Base-by-base conservation (phyloP, 306 rosid species). In the Sicyos edulis region DNA sequence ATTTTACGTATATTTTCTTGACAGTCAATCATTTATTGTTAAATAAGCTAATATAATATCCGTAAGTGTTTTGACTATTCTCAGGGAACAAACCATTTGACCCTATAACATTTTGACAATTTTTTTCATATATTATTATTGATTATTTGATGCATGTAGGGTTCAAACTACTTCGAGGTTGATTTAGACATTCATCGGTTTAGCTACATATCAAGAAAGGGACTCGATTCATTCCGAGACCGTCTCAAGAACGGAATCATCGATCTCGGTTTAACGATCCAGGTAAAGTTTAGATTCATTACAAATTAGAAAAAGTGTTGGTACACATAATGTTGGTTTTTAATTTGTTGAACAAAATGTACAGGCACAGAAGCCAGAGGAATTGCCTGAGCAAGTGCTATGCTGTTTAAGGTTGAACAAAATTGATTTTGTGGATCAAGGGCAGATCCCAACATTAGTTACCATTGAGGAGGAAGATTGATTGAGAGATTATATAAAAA, bases 151-250 rank as follows among this genome's bases (percentile, higher is more conserved):
- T 0, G 79, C 0, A 37, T 37, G 44, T 37, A 92, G 98, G 98
- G 96, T 76, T 78, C 93, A 67, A 84, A 88, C 66, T 92, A 88
- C 84, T 84, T 92, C 76, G 98, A 92, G 96, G 87, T 92, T 14
- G 98, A 92, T 84, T 82, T 92, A 16, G 98, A 92, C 81, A 88
- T 92, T 75, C 98, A 90, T 84, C 88, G 96, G 1, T 92, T 92
- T 82, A 84, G 98, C 89, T 92, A 90, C 85, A 88, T 92, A 58
- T 88, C 96, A 42, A 87, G 98, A 81, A 90, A 87, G 80, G 96
- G 98, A 52, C 90, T 92, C 1, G 98, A 92, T 44, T 67, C 96
- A 12, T 90, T 92, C 59, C 76, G 96, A 47, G 96, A 88, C 51
- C 96, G 96, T 63, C 67, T 92, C 34, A 85, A 83, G 76, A 82